These are phyloP conservation scores for Microdochium trichocladiopsis DNA, from an alignment of 2,329 filamentous ascomycete species.

Conservation along the genomic window DNA sequence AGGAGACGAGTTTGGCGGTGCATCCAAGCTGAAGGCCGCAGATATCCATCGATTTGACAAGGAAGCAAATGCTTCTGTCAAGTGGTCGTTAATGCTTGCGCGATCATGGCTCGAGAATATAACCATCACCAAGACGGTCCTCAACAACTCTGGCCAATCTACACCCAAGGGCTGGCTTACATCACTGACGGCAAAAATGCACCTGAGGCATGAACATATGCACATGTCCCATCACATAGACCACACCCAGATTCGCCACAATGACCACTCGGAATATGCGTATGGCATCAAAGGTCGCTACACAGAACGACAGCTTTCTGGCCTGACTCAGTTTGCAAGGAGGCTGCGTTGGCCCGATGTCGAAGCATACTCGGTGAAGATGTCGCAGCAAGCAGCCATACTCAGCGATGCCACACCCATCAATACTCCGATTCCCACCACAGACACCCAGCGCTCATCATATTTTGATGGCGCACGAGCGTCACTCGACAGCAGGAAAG, in stretches of 20 bases:
- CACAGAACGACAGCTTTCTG: conserved; percentile 50
- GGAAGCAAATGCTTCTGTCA: conserved; percentile 53
- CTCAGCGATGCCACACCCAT: conserved; percentile 34
- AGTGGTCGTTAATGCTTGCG: conserved; percentile 60
- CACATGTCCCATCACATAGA: conserved; percentile 26
- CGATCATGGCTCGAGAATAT: conserved; percentile 64
- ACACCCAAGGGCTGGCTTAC: conserved; percentile 44
- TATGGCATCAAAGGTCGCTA: conserved; percentile 50
- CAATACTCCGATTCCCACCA: conserved; percentile 28
- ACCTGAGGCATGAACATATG: conserved; percentile 28
- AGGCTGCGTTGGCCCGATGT: conserved; percentile 57
- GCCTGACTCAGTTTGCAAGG: conserved; percentile 56
- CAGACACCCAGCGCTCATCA: conserved; percentile 30
- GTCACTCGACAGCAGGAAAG: conserved; percentile 17
- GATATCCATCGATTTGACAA: conserved; percentile 56
- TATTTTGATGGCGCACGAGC: conserved; percentile 33
- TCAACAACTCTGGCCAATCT: conserved; percentile 22
- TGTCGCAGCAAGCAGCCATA: conserved; percentile 38
- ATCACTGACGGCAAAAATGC: conserved; percentile 47
- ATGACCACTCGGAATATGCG: conserved; percentile 18
- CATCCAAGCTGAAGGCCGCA: conserved; percentile 42
- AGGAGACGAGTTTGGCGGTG: conserved; percentile 44
- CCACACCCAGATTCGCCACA: conserved; percentile 26
- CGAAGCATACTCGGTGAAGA: conserved; percentile 40
- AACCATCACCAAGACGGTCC: conserved; percentile 40